Evolutionary conservation across 176 grass and related monocot genomes (phyloP), one percentile per base, ranked within the genome.

Genomic region (Elaeis guineensis): DNA sequence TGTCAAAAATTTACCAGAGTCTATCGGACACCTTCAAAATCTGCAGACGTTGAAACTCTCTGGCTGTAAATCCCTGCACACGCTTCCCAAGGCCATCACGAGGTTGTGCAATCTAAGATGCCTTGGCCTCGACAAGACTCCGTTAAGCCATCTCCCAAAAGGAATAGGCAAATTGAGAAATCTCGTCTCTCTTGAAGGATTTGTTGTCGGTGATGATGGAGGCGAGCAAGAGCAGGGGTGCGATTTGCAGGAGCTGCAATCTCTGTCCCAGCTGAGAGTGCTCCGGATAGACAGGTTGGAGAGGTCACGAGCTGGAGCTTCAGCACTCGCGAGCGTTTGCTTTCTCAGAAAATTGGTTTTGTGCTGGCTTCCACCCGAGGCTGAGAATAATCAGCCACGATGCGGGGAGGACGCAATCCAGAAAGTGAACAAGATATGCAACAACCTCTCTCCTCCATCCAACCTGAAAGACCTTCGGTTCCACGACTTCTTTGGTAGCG

Each of bases 1-100:
- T 17, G 64, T 91, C 65, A 71, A 59, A 60, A 78, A 80, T 48
- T 19, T 97, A 69, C 83, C 92, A 21, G 72, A 75, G 32, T 96
- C 78, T 21, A 84, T 96, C 25, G 78, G 86, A 4, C 80, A 63
- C 66, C 83, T 96, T 14, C 59, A 74, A 49, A 90, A 96, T 49
- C 69, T 96, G 59, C 83, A 90, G 66, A 90, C 80, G 28, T 79
- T 96, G 58, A 87, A 70, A 1, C 8, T 77, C 16, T 5, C 0
- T 17, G 35, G 51, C 54, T 86, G 78, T 51, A 0, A 0, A 0
- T 0, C 53, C 3, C 5, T 80, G 16, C 3, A 21, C 5, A 49
- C 49, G 5, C n/a, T 80, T 21, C 72, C 82, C 9, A 24, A n/a
- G n/a, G 50, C 62, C 50, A 9, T 85, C 0, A 62, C 63, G 18